These are phyloP conservation scores for Nakaseomyces bracarensis DNA, from an alignment of 1,139 yeast species.

Conservation along the genomic window DNA sequence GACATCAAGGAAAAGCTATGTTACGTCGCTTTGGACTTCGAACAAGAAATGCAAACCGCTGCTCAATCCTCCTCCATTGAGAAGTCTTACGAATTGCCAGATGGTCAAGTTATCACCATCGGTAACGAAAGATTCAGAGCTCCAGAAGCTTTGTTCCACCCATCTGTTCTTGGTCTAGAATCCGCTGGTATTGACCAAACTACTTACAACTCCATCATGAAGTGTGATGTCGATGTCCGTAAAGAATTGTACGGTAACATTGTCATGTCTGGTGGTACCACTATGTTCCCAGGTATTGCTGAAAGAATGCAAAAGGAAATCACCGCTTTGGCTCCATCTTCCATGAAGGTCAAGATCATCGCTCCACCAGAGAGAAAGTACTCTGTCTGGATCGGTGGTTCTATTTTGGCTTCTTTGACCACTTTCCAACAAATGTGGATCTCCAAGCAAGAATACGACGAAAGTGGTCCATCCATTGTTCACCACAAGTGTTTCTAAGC, in stretches of 20 bases:
- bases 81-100: slow-evolving; percentile 98
- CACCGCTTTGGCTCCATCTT: slow-evolving; percentile 98
- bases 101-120: slow-evolving; percentile 98
- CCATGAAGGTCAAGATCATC: slow-evolving; percentile 98
- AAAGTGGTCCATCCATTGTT: slow-evolving; percentile 99
- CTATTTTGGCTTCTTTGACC: slow-evolving; percentile 95
- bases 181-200: slow-evolving; percentile 99
- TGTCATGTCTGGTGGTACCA: slow-evolving; percentile 99
- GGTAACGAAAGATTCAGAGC: slow-evolving; percentile 99
- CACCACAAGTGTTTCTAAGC: slow-evolving; percentile 99
- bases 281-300: slow-evolving; percentile 99
- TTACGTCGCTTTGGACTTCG: slow-evolving; percentile 93
- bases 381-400: slow-evolving; percentile 99
- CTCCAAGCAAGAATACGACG: slow-evolving; percentile 99
- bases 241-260: slow-evolving; percentile 98
- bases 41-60: slow-evolving; percentile 98
- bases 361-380: slow-evolving; percentile 99
- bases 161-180: slow-evolving; percentile 94
- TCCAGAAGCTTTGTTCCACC: slow-evolving; percentile 99
- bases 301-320: slow-evolving; percentile 99
- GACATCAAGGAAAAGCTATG: slow-evolving; percentile 99
- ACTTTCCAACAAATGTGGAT: slow-evolving; percentile 99
- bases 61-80: slow-evolving; percentile 97
- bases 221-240: slow-evolving; percentile 99
- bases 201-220: slow-evolving; percentile 97